These are phyloP conservation scores for Nicotiana noctiflora DNA, from an alignment of 257 asterid species.

Conservation along the genomic window DNA sequence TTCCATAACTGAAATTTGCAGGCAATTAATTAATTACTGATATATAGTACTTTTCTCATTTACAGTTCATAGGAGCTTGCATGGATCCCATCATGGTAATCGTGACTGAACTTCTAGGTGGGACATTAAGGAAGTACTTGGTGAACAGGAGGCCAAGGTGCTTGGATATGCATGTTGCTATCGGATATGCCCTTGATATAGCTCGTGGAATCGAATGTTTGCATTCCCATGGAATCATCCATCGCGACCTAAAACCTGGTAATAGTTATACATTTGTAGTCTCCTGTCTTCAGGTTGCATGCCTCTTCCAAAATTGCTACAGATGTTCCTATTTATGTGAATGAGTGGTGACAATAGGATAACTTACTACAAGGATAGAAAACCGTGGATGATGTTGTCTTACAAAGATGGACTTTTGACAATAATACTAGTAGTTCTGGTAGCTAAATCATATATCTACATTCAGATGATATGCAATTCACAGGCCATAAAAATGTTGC, in stretches of 20 bases:
- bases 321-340: background rate
- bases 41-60: background rate
- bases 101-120: slow-evolving; percentile 81
- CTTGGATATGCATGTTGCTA: slow-evolving; percentile 56
- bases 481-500: no score
- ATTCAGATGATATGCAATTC: no score
- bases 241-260: slow-evolving; percentile 91
- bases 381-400: no score
- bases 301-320: no score
- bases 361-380: background rate
- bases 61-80: slow-evolving; percentile 87
- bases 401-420: no score
- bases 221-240: slow-evolving; percentile 84
- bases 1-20: background rate
- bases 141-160: slow-evolving; percentile 61
- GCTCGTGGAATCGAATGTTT: slow-evolving; percentile 90
- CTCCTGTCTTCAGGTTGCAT: no score
- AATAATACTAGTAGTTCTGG: no score
- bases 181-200: slow-evolving; percentile 74
- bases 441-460: no score
- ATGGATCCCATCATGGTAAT: slow-evolving; percentile 86
- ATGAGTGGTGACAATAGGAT: background rate
- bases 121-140: slow-evolving; percentile 69
- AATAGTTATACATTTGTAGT: background rate
- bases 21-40: background rate